Evolutionary conservation across 176 grass and related monocot species (phyloP), one percentile per base, ranked within the genome.

Genomic region (Canna indica): DNA sequence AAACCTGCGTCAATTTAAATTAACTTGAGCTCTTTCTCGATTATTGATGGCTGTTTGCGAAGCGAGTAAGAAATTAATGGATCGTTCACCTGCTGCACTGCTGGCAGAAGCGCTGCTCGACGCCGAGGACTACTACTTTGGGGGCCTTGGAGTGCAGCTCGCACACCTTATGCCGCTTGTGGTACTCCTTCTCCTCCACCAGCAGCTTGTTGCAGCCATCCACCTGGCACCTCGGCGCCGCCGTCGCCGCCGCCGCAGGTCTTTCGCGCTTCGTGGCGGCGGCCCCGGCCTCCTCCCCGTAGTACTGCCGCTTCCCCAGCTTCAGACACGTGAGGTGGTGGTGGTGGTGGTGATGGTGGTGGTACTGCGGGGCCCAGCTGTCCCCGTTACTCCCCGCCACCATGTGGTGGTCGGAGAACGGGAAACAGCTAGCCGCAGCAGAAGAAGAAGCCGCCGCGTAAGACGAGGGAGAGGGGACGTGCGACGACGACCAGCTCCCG

Each of bases 31-130:
- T 32, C 7, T 18, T 2, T 0, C 5, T 30, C 6, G 2, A 17
- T 10, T 11, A 45, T 14, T 1, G 20, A 45, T 32, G 39, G 4
- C 20, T 2, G 17, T 16, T 8, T 18, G 18, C 35, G 13, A 18
- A 31, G 31, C 26, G 7, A 24, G 8, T 0, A 16, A 10, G 34
- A 17, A 28, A 0, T 44, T 6, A 14, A 62, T 36, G 16, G 25
- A 33, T 59, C 13, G 71, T 58, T 8, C 7, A 91, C 91, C 91
- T 84, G 83, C 91, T 96, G 80, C 91, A 96, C 24, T 96, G 91
- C 80, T 96, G 91, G 79, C 91, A 96, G 75, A 96, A 96, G 28
- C 91, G 85, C 74, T 96, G 91, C 68, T 88, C 83, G 64, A 73
- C 68, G 73, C 91, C 83, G 56, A 81, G 83, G 30, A 96, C 80